Conservation (phyloP, 2,329 filamentous ascomycete species). For the Passalora sequoiae region DNA sequence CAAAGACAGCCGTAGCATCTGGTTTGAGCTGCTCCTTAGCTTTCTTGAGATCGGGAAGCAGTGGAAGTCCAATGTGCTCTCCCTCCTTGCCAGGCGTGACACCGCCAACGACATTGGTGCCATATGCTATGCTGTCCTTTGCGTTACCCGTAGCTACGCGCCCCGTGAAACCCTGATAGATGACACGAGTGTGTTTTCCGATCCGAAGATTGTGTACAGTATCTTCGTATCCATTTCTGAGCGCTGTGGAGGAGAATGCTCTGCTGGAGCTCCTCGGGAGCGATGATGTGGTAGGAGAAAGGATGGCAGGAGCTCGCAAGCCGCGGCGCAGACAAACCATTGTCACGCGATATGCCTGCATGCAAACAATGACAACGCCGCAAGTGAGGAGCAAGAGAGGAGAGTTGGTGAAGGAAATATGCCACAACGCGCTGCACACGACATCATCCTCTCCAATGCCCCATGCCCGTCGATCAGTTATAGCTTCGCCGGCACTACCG, state of each 20-base stretch:
- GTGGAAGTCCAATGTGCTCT: constrained; percentile 67
- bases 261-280: constrained; percentile 11
- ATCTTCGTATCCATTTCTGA: constrained; percentile 49
- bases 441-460: constrained; percentile 8
- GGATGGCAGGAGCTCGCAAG: constrained; percentile 17
- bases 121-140: constrained; percentile 69
- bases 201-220: constrained; percentile 64
- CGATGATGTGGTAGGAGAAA: constrained; percentile 14
- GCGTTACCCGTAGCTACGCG: constrained; percentile 68
- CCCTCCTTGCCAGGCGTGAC: constrained; percentile 66
- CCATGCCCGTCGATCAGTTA: constrained; percentile 1
- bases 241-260: constrained; percentile 27
- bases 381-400: neutral
- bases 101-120: constrained; percentile 74
- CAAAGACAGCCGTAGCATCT: constrained; percentile 74
- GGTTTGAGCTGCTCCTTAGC: constrained; percentile 67
- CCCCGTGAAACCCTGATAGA: constrained; percentile 69
- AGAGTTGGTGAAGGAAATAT: neutral
- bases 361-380: constrained; percentile 4
- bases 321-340: constrained; percentile 24
- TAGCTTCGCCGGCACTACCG: neutral
- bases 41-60: constrained; percentile 62
- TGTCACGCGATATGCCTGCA: constrained; percentile 4
- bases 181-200: constrained; percentile 59
- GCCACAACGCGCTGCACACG: constrained; percentile 5